Base-by-base conservation (phyloP, 2,329 filamentous ascomycete species). In the Colletotrichum lini region DNA sequence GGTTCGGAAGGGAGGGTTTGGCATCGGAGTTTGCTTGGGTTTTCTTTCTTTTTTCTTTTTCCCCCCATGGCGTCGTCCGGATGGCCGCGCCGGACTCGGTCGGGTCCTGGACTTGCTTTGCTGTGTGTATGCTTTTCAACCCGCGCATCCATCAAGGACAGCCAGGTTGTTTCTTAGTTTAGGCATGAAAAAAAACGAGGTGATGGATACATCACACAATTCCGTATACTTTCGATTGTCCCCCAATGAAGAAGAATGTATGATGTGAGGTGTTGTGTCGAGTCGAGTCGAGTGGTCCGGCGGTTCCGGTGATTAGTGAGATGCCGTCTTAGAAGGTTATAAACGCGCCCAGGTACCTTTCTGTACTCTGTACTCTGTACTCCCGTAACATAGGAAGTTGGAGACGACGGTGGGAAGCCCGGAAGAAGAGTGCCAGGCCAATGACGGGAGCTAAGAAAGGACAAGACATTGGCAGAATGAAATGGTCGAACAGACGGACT, bases 11-110 rank as follows among this genome's bases (percentile, higher is more conserved):
- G 30, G 30, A 35, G 30, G 30, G 30, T 35, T 3, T 21, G 30
- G 52, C 52, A 61, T 4, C 3, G 60, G 66, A 52, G 60, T 58
- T 57, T 69, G 60, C 60, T 53, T 62, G 8, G 30, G 30, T 8
- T 9, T 35, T 35, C 1, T 9, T 35, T 9, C 9, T 35, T 35
- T 35, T 35, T 10, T 10, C 9, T 35, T 2, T 35, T 8, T 35
- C 10, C 4, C 26, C 26, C 18, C 13, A 58, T 4, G 38, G 56
- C 56, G 38, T 58, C 56, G 38, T 58, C 56, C 18, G 21, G 21
- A 44, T 18, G 56, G 56, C 38, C 9, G 35, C 56, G 3, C 38
- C 40, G 56, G 38, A 16, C 56, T 2, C 10, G 56, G 38, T 2
- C 10, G 56, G 38, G 13, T 30, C 23, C n/a, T 7, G 35, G 56